A percentile compares a stretch with the other conserved stretches of the same genome.
Evolutionary conservation across 495 filamentous ascomycete species (phyloP).

Genomic region (Lophiotrema nucula): DNA sequence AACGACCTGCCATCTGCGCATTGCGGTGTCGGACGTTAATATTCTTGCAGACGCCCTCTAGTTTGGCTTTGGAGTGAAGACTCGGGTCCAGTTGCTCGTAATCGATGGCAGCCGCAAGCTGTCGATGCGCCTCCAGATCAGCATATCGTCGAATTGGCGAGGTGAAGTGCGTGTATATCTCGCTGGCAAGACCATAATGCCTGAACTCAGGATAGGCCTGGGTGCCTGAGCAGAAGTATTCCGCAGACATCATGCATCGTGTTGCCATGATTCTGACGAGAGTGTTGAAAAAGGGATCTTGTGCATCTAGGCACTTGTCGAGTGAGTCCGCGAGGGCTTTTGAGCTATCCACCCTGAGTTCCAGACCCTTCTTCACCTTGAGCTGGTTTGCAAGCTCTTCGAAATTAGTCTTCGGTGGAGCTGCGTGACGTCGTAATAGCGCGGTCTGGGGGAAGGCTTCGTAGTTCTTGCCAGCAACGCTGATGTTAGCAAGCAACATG

Average conservation of each 20-base stretch:
- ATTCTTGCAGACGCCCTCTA: constrained; percentile 93
- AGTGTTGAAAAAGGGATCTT: constrained; percentile 98
- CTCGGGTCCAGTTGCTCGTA: constrained; percentile 81
- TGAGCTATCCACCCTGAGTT: constrained; percentile 78
- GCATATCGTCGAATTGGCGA: constrained; percentile 96
- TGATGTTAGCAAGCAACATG: constrained; percentile 98
- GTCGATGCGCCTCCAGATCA: constrained; percentile 87
- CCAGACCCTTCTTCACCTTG: constrained; percentile 74
- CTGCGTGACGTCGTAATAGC: constrained; percentile 84
- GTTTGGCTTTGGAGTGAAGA: constrained; percentile 70
- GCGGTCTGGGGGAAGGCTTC: constrained; percentile 91
- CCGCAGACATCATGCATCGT: constrained; percentile 97
- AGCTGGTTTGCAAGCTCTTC: constrained; percentile 89
- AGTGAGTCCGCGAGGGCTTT: constrained; percentile 88
- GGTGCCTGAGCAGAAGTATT: constrained; percentile 94
- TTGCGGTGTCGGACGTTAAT: constrained; percentile 97
- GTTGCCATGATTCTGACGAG: constrained; percentile 95
- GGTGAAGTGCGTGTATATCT: constrained; percentile 99
- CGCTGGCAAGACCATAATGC: constrained; percentile 90
- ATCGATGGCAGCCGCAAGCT: constrained; percentile 90
- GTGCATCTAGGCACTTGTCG: constrained; percentile 73
- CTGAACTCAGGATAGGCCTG: constrained; percentile 91
- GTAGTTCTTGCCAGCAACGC: constrained; percentile 83
- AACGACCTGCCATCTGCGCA: constrained; percentile 89
- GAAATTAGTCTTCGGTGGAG: constrained; percentile 92